Evolutionary conservation across 257 asterid species (phyloP), one percentile per base, ranked within the genome.

Genomic region (Solanum peruvianum): DNA sequence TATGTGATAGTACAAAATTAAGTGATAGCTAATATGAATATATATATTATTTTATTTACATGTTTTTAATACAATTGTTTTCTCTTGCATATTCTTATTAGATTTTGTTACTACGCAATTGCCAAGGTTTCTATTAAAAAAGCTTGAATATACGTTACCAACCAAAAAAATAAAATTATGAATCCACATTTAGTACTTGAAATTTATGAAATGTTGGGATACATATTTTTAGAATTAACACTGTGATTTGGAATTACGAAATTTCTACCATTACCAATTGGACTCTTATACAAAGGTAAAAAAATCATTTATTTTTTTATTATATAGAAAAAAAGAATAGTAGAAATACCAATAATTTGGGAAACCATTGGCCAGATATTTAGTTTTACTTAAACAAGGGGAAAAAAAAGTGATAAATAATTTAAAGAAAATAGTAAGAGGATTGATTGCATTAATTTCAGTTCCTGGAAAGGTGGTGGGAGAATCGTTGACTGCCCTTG

Each of bases 401-500:
- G 6, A 6, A 16, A 8, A 15, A 37, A 4, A 77, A 77, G 35
- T 41, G 21, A 1, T 41, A 11, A 35, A 41, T 41, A 76, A 75
- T 39, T 75, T 21, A 77, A 44, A 42, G n/a, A 77, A 77, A 71
- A 42, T 44, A 77, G 16, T 25, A 77, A 77, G 64, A 45, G 27
- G 84, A 77, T 45, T n/a, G 84, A 77, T 45, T n/a, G 88, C 84
- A 86, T 75, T 52, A 73, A 76, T 86, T 86, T 45, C 78, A 67
- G 82, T 80, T 81, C 88, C 78, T 16, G 39, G 52, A 41, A 23
- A 35, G 66, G 62, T 86, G 47, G 83, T 71, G 69, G 90, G 64
- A 86, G 71, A 75, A 62, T 83, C 88, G 87, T 89, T 89, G 86
- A 89, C 87, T 52, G 44, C 37, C 44, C 86, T 67, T 69, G 89